A percentile compares a stretch with the other conserved stretches of the same genome.
phyloP scores from a whole-genome alignment of 768 basidiomycete species.

The Podaxis sp. region DNA sequence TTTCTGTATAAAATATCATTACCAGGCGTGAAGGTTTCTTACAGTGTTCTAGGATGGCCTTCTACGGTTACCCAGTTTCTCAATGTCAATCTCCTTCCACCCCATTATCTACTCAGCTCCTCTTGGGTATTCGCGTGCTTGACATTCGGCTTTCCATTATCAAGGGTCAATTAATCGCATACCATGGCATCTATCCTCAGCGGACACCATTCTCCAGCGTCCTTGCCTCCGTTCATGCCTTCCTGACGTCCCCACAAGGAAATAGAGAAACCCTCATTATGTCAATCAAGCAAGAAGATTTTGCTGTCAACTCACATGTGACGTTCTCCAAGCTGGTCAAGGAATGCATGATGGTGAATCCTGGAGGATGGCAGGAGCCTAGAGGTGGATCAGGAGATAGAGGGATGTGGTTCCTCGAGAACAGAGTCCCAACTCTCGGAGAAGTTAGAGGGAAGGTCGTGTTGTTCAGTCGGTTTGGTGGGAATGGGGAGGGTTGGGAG shows the following conservation, averaged over 20 bases:
- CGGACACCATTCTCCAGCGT: slow-evolving; percentile 63
- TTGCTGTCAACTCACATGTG: slow-evolving; percentile 33
- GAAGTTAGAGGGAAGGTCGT: slow-evolving; percentile 85
- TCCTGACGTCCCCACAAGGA: slow-evolving; percentile 55
- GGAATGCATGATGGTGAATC: slow-evolving; percentile 54
- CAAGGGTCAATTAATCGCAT: slow-evolving; percentile 54
- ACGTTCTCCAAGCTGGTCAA: slow-evolving; percentile 64
- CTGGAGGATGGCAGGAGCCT: slow-evolving; percentile 34
- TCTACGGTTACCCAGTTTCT: slow-evolving; percentile 81
- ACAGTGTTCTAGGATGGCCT: slow-evolving; percentile 55
- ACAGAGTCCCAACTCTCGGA: slow-evolving; percentile 74
- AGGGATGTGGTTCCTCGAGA: slow-evolving; percentile 79
- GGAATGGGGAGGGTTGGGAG: slow-evolving; percentile 65
- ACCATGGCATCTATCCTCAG: slow-evolving; percentile 76
- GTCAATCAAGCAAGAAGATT: slow-evolving; percentile 89
- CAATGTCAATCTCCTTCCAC: slow-evolving; percentile 75
- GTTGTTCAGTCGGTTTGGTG: slow-evolving; percentile 83
- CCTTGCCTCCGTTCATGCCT: slow-evolving; percentile 53
- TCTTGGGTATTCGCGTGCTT: slow-evolving; percentile 73
- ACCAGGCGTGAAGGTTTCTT: neutral
- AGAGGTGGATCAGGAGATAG: slow-evolving; percentile 11
- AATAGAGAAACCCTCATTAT: slow-evolving; percentile 74
- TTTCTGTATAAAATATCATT: slow-evolving; percentile 7
- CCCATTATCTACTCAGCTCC: slow-evolving; percentile 64
- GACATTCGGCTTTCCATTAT: slow-evolving; percentile 78